Conservation (phyloP, 768 basidiomycete genomes). For the Kwoniella shandongensis region DNA sequence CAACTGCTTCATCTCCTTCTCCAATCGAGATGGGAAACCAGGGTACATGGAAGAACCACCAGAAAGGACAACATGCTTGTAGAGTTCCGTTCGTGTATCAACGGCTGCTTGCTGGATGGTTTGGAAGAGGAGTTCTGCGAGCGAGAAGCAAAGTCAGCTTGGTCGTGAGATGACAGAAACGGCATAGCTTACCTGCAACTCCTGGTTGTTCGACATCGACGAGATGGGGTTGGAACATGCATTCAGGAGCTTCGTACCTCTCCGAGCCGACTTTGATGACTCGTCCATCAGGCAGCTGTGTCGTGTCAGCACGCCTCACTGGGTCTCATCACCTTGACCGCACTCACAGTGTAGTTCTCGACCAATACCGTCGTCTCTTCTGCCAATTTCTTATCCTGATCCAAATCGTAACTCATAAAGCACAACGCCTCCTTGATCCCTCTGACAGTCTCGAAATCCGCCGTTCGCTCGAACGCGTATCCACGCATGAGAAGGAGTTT, state of each 20-base stretch:
- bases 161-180: conserved; percentile 29
- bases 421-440: conserved; percentile 99
- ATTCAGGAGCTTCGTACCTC: conserved; percentile 97
- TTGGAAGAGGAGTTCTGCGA: conserved; percentile 87
- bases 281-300: conserved; percentile 88
- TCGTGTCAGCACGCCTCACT: neutral
- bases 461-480: conserved; percentile 99
- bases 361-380: conserved; percentile 97
- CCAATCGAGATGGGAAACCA: conserved; percentile 89
- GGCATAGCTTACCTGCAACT: conserved; percentile 67
- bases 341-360: conserved; percentile 85
- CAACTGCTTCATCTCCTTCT: conserved; percentile 99
- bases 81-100: conserved; percentile 84
- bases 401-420: conserved; percentile 98
- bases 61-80: conserved; percentile 96
- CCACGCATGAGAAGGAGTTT: conserved; percentile 99
- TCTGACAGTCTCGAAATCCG: conserved; percentile 97
- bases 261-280: conserved; percentile 97
- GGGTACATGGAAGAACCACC: conserved; percentile 99
- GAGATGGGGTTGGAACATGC: conserved; percentile 99
- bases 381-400: conserved; percentile 83
- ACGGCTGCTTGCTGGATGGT: conserved; percentile 90
- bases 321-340: neutral
- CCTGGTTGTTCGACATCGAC: conserved; percentile 97
- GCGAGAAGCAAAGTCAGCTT: conserved; percentile 8